Percentiles rank a stretch among this genome's conserved stretches.
Conservation (phyloP, 176 grass and related monocot species). For the Musa schizocarpa region DNA sequence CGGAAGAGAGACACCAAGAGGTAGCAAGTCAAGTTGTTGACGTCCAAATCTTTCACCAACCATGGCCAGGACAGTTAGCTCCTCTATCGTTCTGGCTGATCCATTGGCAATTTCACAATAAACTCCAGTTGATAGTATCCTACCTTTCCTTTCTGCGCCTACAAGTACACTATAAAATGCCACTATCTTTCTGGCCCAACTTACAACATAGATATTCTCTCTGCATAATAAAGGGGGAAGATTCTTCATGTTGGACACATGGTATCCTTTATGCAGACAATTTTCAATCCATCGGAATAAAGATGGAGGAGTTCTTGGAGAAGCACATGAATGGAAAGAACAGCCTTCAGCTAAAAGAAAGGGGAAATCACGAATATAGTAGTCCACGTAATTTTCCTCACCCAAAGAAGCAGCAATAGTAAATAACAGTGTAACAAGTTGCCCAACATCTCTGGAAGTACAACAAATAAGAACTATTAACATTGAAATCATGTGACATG, state of each 20-base stretch:
- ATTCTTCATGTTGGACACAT: constrained; percentile 39
- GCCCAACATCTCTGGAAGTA: constrained; percentile 60
- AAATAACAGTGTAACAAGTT: constrained; percentile 63
- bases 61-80: constrained; percentile 82
- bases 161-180: constrained; percentile 87
- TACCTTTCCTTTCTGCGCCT: constrained; percentile 74
- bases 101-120: constrained; percentile 86
- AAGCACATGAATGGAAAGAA: constrained; percentile 30
- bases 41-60: constrained; percentile 84
- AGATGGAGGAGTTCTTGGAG: constrained; percentile 51
- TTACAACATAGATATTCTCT: constrained; percentile 53
- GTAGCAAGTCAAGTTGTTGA: constrained; percentile 76
- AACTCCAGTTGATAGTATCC: constrained; percentile 70
- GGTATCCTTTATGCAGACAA: constrained; percentile 43
- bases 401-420: constrained; percentile 58
- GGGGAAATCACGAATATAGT: constrained; percentile 86
- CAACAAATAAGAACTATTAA: constrained; percentile 12
- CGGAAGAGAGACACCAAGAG: constrained; percentile 78
- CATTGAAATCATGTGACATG: not conserved
- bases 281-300: constrained; percentile 81
- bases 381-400: constrained; percentile 60
- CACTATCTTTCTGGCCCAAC: constrained; percentile 77
- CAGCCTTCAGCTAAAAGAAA: constrained; percentile 43
- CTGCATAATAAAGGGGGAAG: constrained; percentile 65
- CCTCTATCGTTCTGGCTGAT: constrained; percentile 59